phyloP scores from a whole-genome alignment of 306 rosid genomes.

The Pueraria montana region DNA sequence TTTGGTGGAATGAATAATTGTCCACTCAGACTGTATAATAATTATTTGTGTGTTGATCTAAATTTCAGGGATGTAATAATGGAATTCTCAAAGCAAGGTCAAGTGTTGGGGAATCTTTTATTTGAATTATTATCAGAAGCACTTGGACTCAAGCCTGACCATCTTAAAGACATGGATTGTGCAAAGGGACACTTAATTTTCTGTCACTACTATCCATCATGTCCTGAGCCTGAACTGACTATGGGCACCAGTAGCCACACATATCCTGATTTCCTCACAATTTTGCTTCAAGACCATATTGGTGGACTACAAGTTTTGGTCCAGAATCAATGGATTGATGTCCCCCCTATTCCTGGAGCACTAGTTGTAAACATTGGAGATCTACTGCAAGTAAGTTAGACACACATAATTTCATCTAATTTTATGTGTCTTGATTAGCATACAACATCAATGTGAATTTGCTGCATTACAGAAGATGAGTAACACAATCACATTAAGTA shows the following conservation, averaged over 20 bases:
- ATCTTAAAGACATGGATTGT: slow-evolving; percentile 60
- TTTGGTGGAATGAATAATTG: not conserved
- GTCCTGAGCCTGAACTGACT: slow-evolving; percentile 67
- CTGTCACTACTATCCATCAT: slow-evolving; percentile 66
- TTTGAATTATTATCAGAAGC: slow-evolving; percentile 67
- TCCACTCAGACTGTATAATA: not conserved
- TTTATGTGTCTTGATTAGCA: not conserved
- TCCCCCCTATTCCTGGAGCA: slow-evolving; percentile 55
- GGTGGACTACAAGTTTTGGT: slow-evolving; percentile 61
- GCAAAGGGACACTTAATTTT: slow-evolving; percentile 44
- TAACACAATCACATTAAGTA: not conserved
- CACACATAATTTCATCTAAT: not conserved
- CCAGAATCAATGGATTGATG: slow-evolving; percentile 52
- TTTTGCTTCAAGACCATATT: slow-evolving; percentile 62
- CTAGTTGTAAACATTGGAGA: slow-evolving; percentile 61
- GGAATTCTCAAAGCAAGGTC: slow-evolving; percentile 51
- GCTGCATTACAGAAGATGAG: not conserved
- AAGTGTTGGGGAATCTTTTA: slow-evolving; percentile 43
- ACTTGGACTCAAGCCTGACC: slow-evolving; percentile 55
- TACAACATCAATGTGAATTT: not conserved
- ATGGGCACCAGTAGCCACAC: slow-evolving; percentile 57
- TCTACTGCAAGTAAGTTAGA: slow-evolving; percentile 50
- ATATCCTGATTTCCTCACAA: slow-evolving; percentile 64
- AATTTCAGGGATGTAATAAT: slow-evolving; percentile 50
- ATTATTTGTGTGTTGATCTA: not conserved